phyloP scores from a whole-genome alignment of 176 grass and related monocot species.

The Triticum dicoccoides region DNA sequence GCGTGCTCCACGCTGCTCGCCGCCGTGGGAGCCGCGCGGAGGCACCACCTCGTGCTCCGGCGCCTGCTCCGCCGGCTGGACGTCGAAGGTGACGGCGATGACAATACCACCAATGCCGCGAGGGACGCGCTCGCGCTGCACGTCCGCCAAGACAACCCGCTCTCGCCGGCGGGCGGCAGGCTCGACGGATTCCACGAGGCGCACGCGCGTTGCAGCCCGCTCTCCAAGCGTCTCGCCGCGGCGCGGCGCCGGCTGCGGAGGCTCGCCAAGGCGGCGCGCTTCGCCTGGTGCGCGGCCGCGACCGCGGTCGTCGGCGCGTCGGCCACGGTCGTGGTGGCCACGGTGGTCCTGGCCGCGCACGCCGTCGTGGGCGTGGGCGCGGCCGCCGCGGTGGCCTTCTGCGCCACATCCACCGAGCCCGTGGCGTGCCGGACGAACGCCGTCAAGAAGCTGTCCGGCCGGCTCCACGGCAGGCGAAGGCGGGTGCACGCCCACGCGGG shows the following conservation, averaged over 20 bases:
- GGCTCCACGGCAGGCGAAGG: background rate
- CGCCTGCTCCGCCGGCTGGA: slow-evolving; percentile 41
- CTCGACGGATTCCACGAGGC: slow-evolving; percentile 41
- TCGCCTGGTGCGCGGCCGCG: slow-evolving; percentile 29
- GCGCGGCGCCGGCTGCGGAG: slow-evolving; percentile 34
- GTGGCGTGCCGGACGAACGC: background rate
- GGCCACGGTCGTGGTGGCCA: slow-evolving; percentile 24
- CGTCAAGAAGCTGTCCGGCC: background rate
- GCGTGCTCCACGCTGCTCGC: slow-evolving; percentile 59
- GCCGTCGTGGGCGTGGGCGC: slow-evolving; percentile 41
- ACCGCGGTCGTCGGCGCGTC: slow-evolving; percentile 33
- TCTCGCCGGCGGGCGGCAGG: background rate
- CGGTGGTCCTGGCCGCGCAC: slow-evolving; percentile 37
- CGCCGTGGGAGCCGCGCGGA: slow-evolving; percentile 42
- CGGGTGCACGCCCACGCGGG: slow-evolving; percentile 7
- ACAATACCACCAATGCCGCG: background rate
- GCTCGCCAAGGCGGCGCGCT: background rate
- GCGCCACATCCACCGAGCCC: background rate
- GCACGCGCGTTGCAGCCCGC: slow-evolving; percentile 43
- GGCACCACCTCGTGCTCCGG: slow-evolving; percentile 49
- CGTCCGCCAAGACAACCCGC: slow-evolving; percentile 55
- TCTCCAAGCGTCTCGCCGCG: slow-evolving; percentile 32
- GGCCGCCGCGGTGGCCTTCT: background rate
- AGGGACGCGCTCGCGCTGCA: slow-evolving; percentile 34
- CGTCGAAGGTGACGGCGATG: background rate